These are phyloP conservation scores for Herpotrichia juniperi DNA, from an alignment of 2,329 filamentous ascomycete species.

Conservation along the genomic window DNA sequence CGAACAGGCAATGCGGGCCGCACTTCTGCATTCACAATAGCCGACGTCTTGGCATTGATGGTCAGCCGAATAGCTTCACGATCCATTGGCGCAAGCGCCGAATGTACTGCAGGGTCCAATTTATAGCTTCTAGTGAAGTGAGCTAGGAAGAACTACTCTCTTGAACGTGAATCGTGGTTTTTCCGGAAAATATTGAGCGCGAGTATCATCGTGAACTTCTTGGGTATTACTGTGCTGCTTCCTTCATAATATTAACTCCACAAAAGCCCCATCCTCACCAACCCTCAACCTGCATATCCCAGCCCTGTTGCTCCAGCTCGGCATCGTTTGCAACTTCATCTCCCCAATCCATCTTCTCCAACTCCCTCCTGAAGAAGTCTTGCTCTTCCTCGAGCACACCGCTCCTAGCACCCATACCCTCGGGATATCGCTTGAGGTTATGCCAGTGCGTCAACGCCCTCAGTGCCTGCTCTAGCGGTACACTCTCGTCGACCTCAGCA, in stretches of 20 bases:
- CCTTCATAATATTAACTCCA: not conserved
- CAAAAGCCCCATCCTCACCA: slow-evolving; percentile 12
- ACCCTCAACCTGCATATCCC: slow-evolving; percentile 14
- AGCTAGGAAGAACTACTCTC: not conserved
- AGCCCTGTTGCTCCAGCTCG: slow-evolving; percentile 12
- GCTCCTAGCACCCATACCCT: slow-evolving; percentile 66
- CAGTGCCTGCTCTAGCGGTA: slow-evolving; percentile 90
- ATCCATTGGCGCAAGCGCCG: slow-evolving; percentile 12
- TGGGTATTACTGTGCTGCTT: not conserved
- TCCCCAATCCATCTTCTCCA: slow-evolving; percentile 57
- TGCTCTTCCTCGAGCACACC: slow-evolving; percentile 51
- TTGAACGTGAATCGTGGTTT: no score
- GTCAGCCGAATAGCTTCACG: slow-evolving; percentile 7
- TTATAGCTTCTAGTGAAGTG: not conserved
- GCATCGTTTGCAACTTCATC: slow-evolving; percentile 32
- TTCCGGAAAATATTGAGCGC: no score
- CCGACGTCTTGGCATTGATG: slow-evolving; percentile 1
- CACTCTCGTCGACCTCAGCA: slow-evolving; percentile 87
- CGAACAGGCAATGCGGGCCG: slow-evolving; percentile 34
- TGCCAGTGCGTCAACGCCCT: slow-evolving; percentile 93
- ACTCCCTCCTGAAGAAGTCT: slow-evolving; percentile 56
- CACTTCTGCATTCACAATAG: slow-evolving; percentile 19
- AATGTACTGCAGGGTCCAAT: not conserved
- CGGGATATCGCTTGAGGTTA: slow-evolving; percentile 82
- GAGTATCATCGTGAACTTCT: no score